Evolutionary conservation across 495 filamentous ascomycete genomes (phyloP), one percentile per base, ranked within the genome.

Genomic region (Lasiosphaeria ovina): DNA sequence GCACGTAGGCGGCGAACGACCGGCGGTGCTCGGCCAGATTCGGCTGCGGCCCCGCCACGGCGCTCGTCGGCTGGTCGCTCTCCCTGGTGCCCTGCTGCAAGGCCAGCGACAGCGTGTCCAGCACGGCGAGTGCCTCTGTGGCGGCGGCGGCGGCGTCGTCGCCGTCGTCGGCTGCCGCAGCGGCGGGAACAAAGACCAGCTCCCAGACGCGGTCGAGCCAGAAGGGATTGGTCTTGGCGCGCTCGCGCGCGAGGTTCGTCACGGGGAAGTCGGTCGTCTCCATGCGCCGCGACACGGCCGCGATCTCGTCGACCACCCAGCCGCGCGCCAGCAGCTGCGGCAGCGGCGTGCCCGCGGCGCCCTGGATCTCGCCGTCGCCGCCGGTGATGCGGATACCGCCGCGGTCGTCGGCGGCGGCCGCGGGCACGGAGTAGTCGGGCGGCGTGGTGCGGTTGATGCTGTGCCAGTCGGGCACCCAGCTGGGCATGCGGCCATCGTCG

Each of bases 391-490:
- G 6, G 24, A 65, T 65, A 3, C 34, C 24, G 24, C 31, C 33
- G 32, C 24, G 24, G 24, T 60, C 57, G n/a, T 44, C 31, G 9
- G 17, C 36, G 3, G 1, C 35, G 3, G 52, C 45, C 1, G 52
- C 57, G 48, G 38, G 7, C 11, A 34, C 16, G 8, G 53, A 53
- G 35, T 55, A 64, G 17, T 57, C 45, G n/a, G 60, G 14, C 16
- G 62, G 62, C 36, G 62, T 64, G 8, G 62, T 64, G 1, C 62
- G 57, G 62, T 64, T 64, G 45, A 64, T 64, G 57, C 57, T 60
- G n/a, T 64, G 62, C 62, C 62, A 64, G 58, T 64, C 62, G 16
- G 62, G 57, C 44, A 60, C 62, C 62, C 62, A 64, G 52, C 52
- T 60, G 35, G 62, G 62, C 62, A 64, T 64, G 31, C 57, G 44